Base-by-base conservation (phyloP, 371 early-diverging fungal genomes). In the Saksenaea vasiformis region DNA sequence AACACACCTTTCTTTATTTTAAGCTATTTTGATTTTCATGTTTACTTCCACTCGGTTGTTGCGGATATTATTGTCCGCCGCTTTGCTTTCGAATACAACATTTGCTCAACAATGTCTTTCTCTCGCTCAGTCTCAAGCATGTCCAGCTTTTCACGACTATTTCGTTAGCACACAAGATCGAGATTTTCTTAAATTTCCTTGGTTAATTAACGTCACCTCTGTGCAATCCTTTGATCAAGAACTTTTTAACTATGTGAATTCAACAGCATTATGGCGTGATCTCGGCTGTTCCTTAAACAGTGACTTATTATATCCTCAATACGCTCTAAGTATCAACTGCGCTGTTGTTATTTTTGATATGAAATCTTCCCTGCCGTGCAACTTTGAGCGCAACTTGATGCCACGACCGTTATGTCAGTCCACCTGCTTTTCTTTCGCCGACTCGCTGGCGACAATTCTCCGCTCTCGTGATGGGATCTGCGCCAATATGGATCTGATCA, bases 91-190 rank as follows among this genome's bases (percentile, higher is more conserved):
- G 51, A 22, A 47, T 22, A 47, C 22, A 47, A 22, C 51, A 9
- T 22, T 47, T 47, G 51, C 51, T 22, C 51, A 47, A 11, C 51
- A 47, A 47, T 82, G 82, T 54, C 53, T 82, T 17, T 74, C 73
- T 38, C 66, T 82, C 24, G 36, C 56, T 17, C 60, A 63, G 22
- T 82, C 82, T 64, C 67, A 54, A 17, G 72, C 79, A 27, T 82
- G 82, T 53, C 69, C 72, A 37, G 77, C 82, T 17, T 82, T 66
- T 44, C 62, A 68, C 11, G 59, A 64, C 15, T 82, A 72, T 61
- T 82, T 76, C 59, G 65, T 82, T 53, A 71, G 77, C 56, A 19
- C 74, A 27, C 51, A 54, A 11, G 67, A 61, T 19, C 63, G 72
- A 10, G 43, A 62, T 5, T 47, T 47, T 47, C 37, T 17, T 37